Evolutionary conservation across 2,329 filamentous ascomycete species (phyloP).

Genomic region (Penicillium thymicola): DNA sequence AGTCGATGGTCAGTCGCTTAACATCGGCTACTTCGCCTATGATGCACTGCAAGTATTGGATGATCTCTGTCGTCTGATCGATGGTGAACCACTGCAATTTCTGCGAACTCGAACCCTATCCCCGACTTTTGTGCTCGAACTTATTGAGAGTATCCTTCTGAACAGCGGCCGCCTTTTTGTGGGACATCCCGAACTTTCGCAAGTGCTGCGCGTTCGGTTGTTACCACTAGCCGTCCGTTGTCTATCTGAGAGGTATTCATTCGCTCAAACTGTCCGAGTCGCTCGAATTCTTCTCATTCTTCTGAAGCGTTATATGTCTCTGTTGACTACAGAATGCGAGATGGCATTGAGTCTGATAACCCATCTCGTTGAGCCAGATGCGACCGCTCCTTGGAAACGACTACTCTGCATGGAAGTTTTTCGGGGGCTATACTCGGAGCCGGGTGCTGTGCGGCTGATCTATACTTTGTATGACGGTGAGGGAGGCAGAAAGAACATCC

Average conservation of each 20-base stretch:
- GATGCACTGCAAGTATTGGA: slow-evolving; percentile 87
- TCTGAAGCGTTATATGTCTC: slow-evolving; percentile 70
- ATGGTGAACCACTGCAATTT: slow-evolving; percentile 78
- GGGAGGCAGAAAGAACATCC: slow-evolving; percentile 68
- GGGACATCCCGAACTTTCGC: slow-evolving; percentile 73
- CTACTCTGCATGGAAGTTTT: slow-evolving; percentile 90
- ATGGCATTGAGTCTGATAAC: slow-evolving; percentile 78
- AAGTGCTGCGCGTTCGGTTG: slow-evolving; percentile 71
- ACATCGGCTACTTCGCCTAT: slow-evolving; percentile 71
- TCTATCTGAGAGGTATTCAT: slow-evolving; percentile 73
- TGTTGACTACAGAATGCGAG: slow-evolving; percentile 75
- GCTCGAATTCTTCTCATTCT: slow-evolving; percentile 80
- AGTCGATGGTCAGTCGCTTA: slow-evolving; percentile 60
- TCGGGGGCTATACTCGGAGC: slow-evolving; percentile 77
- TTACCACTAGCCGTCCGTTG: slow-evolving; percentile 80
- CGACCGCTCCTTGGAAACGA: slow-evolving; percentile 75
- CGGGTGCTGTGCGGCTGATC: slow-evolving; percentile 71
- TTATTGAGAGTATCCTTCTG: slow-evolving; percentile 85
- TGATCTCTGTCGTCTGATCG: slow-evolving; percentile 83
- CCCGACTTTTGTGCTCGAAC: slow-evolving; percentile 79
- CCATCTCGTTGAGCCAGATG: slow-evolving; percentile 82
- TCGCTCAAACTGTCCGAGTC: slow-evolving; percentile 77
- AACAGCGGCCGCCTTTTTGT: slow-evolving; percentile 81
- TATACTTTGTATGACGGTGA: slow-evolving; percentile 75
- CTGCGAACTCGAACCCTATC: slow-evolving; percentile 74